phyloP scores from a whole-genome alignment of 2,329 filamentous ascomycete species.

The Pyricularia grisea region DNA sequence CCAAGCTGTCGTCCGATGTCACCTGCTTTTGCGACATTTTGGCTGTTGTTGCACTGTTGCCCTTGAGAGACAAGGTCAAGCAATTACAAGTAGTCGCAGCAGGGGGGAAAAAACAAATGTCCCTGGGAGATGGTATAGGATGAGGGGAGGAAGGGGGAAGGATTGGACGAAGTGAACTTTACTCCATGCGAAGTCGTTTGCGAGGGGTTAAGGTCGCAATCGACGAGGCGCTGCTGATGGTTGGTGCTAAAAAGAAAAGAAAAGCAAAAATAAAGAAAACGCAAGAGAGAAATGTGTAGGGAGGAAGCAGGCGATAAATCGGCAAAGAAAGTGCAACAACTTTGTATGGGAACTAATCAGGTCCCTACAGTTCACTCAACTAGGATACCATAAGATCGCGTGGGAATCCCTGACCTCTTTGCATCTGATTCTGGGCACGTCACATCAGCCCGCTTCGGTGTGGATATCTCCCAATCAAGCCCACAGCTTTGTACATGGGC shows the following conservation, averaged over 20 bases:
- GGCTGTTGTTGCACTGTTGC: background rate
- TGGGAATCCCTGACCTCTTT: background rate
- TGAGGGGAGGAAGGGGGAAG: background rate
- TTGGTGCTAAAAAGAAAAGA: background rate
- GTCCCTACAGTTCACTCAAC: background rate
- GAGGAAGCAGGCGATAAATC: background rate
- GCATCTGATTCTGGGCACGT: background rate
- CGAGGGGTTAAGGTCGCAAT: background rate
- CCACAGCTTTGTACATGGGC: background rate
- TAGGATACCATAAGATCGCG: background rate
- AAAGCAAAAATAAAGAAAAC: no score
- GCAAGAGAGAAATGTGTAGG: background rate
- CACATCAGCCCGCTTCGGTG: background rate
- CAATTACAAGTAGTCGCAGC: background rate
- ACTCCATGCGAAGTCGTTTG: background rate
- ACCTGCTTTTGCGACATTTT: background rate
- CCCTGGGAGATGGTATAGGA: background rate
- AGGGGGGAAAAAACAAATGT: background rate
- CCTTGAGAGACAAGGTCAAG: background rate
- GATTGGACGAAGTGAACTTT: background rate
- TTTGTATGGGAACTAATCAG: background rate
- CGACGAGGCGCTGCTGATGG: background rate
- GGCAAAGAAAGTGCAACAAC: background rate
- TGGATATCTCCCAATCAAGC: background rate
- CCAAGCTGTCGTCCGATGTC: background rate